phyloP scores from a whole-genome alignment of 2,329 filamentous ascomycete species.

The Alternaria sp. region DNA sequence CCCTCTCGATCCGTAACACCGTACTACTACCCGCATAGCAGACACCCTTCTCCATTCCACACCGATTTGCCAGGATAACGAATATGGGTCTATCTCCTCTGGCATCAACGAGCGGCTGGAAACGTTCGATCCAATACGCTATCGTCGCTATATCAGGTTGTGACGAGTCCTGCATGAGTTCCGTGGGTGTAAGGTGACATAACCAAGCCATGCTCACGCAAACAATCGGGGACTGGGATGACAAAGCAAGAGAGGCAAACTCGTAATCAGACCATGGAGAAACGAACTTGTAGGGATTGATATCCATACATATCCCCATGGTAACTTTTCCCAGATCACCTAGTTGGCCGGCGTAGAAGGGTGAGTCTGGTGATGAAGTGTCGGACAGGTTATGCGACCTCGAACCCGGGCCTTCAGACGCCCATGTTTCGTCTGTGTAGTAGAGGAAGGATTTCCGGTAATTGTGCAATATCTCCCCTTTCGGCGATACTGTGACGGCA shows the following conservation, averaged over 20 bases:
- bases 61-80: constrained; percentile 75
- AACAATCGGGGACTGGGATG: constrained; percentile 66
- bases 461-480: constrained; percentile 64
- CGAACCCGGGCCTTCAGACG: constrained; percentile 58
- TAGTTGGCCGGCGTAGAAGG: constrained; percentile 51
- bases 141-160: constrained; percentile 76
- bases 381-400: constrained; percentile 33
- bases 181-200: constrained; percentile 63
- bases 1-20: constrained; percentile 71
- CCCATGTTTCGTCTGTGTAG: constrained; percentile 73
- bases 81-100: constrained; percentile 63
- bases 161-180: constrained; percentile 57
- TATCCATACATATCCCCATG: constrained; percentile 64
- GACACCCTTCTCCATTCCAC: constrained; percentile 70
- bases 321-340: constrained; percentile 51
- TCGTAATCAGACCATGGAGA: constrained; percentile 67
- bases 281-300: constrained; percentile 70
- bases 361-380: constrained; percentile 28
- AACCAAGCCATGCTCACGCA: constrained; percentile 83
- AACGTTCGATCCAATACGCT: constrained; percentile 76
- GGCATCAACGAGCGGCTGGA: constrained; percentile 66
- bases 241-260: constrained; percentile 65
- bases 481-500: constrained; percentile 64
- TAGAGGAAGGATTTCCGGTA: constrained; percentile 72
- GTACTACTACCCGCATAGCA: constrained; percentile 78